Conservation (phyloP, 768 basidiomycete genomes). For the Agaricus blazei region DNA sequence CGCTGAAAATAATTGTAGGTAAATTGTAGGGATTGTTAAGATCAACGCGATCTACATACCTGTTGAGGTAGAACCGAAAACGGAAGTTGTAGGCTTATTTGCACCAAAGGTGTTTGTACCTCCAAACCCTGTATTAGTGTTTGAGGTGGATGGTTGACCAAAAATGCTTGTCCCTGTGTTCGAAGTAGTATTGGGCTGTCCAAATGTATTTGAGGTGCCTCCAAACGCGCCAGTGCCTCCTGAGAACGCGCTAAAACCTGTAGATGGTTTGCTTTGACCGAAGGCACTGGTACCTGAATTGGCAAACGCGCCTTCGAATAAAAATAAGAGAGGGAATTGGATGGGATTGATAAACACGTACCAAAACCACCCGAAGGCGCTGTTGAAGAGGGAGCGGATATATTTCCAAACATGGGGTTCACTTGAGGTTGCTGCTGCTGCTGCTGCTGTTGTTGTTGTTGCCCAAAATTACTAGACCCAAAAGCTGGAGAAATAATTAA, state of each 20-base stretch:
- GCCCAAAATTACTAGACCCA: constrained; percentile 57
- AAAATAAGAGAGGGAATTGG: constrained; percentile 13
- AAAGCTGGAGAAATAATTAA: constrained; percentile 38
- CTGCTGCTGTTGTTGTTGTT: constrained; percentile 51
- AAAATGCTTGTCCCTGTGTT: constrained; percentile 9
- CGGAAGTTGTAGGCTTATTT: constrained; percentile 29
- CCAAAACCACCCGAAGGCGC: constrained; percentile 36
- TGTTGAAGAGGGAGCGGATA: constrained; percentile 31
- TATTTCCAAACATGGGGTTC: constrained; percentile 79
- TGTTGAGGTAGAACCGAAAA: constrained; percentile 35
- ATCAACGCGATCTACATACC: constrained; percentile 19
- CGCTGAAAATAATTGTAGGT: background rate
- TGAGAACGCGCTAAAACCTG: constrained; percentile 76
- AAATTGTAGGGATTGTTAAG: background rate
- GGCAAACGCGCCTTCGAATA: constrained; percentile 40
- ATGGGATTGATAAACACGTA: constrained; percentile 23
- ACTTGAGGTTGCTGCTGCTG: constrained; percentile 56
- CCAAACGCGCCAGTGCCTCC: constrained; percentile 41
- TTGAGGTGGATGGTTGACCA: constrained; percentile 25
- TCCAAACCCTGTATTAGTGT: constrained; percentile 42
- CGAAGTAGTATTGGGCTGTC: constrained; percentile 26
- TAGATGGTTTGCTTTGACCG: constrained; percentile 57
- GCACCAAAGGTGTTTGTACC: constrained; percentile 30
- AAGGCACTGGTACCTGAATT: constrained; percentile 30
- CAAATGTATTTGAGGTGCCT: constrained; percentile 50